phyloP scores from a whole-genome alignment of 148 eudicot genomes.

The Tetragonia tetragonoides region DNA sequence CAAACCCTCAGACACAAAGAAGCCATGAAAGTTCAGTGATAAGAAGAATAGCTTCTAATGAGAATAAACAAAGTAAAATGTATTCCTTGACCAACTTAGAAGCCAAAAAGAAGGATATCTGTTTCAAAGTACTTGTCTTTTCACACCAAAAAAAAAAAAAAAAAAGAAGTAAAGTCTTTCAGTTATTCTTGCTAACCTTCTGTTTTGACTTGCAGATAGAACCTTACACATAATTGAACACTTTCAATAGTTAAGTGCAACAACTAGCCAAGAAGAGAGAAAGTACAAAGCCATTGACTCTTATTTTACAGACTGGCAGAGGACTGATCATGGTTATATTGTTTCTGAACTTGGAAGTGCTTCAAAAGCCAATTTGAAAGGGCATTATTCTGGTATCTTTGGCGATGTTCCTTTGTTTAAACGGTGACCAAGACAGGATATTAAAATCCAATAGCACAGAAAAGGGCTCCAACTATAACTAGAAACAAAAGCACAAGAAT shows the following conservation, averaged over 20 bases:
- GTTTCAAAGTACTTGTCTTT: not conserved
- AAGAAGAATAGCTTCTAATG: not conserved
- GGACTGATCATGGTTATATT: not conserved
- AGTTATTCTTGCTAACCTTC: not conserved
- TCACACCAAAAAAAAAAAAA: no score
- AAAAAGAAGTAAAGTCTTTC: not conserved
- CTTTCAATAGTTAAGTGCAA: not conserved
- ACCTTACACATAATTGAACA: not conserved
- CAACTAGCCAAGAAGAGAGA: not conserved
- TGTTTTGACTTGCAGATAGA: not conserved
- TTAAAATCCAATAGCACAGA: not conserved
- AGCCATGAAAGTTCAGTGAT: not conserved
- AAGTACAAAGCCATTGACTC: not conserved
- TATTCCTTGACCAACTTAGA: not conserved
- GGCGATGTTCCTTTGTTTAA: not conserved
- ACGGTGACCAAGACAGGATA: not conserved
- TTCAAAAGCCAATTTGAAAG: not conserved
- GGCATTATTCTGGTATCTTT: slow-evolving; percentile 10
- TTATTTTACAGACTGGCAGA: not conserved
- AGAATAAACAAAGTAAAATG: not conserved
- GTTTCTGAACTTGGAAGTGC: no score
- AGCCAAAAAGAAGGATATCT: not conserved
- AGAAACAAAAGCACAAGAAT: no score
- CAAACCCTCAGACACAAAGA: not conserved
- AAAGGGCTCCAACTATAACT: not conserved